Conservation (phyloP, 192 early-diverging fungal genomes). For the Mycoemilia scoparia region DNA sequence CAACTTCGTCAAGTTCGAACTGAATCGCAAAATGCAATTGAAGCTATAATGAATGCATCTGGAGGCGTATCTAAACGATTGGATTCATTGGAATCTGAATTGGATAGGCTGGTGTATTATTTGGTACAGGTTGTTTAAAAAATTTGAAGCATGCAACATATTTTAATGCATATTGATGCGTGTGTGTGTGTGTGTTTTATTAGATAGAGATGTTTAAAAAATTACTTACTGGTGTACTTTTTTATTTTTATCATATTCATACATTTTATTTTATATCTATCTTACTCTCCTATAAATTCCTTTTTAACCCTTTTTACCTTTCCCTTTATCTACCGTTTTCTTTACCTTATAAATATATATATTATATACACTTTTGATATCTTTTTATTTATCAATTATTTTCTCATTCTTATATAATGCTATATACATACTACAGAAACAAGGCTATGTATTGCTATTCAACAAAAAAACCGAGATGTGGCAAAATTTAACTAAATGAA, state of each 20-base stretch:
- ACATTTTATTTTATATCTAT: neutral
- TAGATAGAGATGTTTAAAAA: neutral
- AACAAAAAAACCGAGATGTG: too few relatives aligned
- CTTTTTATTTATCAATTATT: too few relatives aligned
- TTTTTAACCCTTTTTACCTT: neutral
- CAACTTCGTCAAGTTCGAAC: conserved; percentile 10
- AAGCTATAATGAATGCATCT: conserved; percentile 23
- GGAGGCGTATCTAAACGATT: conserved; percentile 25
- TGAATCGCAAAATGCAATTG: conserved; percentile 17
- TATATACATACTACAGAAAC: too few relatives aligned
- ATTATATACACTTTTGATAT: too few relatives aligned
- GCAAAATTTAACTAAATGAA: too few relatives aligned
- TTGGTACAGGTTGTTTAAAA: conserved; percentile 16
- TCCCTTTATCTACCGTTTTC: neutral
- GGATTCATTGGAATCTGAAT: conserved; percentile 22
- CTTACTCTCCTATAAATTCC: neutral
- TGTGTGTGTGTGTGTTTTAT: neutral
- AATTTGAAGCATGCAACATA: too few relatives aligned
- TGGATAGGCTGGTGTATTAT: conserved; percentile 23
- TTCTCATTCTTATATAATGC: too few relatives aligned
- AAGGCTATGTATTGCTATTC: too few relatives aligned
- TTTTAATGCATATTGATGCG: neutral
- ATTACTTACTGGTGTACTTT: neutral
- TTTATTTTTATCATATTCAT: neutral
- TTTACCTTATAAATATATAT: too few relatives aligned